A percentile compares a stretch with the other conserved stretches of the same genome.
Conservation (phyloP, 2,329 filamentous ascomycete genomes). For the Stachybotrys echinatus region DNA sequence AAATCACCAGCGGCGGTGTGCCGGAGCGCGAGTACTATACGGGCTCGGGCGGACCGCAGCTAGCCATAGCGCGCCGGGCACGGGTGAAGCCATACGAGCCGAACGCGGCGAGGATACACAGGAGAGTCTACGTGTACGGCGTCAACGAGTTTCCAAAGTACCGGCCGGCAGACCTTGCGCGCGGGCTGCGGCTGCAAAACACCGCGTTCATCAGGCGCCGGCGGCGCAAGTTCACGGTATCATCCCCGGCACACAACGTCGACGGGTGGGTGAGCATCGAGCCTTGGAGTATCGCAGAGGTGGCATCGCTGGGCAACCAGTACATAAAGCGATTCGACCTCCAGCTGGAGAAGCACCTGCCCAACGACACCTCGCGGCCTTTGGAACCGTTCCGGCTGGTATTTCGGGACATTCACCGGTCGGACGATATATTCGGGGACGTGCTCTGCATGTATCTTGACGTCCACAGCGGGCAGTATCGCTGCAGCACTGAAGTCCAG, state of each 20-base stretch:
- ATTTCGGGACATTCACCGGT: neutral
- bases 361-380: neutral
- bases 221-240: neutral
- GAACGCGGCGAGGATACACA: neutral
- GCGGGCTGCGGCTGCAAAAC: neutral
- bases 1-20: neutral
- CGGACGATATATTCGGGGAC: neutral
- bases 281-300: neutral
- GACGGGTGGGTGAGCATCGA: neutral
- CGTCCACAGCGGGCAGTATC: neutral
- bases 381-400: neutral
- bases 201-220: no score
- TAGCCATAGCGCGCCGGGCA: neutral
- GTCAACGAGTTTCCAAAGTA: neutral
- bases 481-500: no score
- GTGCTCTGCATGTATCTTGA: neutral
- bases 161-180: neutral
- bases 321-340: neutral
- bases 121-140: neutral
- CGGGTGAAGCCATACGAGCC: neutral
- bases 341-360: neutral
- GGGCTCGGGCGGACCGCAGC: neutral
- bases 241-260: neutral
- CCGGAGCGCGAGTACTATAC: neutral
- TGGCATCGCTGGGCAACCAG: no score